These are phyloP conservation scores for Citrus trifoliata DNA, from an alignment of 345 rosid genomes.

Conservation along the genomic window DNA sequence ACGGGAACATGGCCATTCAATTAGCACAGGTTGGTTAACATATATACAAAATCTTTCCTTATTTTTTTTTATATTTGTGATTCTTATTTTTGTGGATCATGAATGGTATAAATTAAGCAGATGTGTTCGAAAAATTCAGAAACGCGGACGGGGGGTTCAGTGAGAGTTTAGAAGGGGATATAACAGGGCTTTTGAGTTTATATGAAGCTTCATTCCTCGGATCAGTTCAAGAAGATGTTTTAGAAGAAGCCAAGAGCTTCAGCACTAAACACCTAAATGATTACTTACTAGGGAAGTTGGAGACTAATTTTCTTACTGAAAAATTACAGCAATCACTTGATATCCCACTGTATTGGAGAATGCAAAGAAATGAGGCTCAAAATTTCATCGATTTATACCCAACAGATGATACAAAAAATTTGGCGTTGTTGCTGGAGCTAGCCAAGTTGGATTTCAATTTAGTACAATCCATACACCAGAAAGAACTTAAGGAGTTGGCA, in stretches of 20 bases:
- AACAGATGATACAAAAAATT: background rate
- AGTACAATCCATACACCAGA: conserved; percentile 9
- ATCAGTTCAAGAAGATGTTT: too few species aligned
- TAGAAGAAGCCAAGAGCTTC: too few species aligned
- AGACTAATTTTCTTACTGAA: background rate
- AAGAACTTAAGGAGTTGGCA: conserved; percentile 11
- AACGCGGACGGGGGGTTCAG: too few species aligned
- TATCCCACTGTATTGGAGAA: conserved; percentile 16
- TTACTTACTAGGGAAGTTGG: background rate
- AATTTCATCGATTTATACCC: conserved; percentile 9
- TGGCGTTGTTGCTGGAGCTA: conserved; percentile 5
- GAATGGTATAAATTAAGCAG: too few species aligned
- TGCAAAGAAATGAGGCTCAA: conserved; percentile 13
- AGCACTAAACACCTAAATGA: background rate
- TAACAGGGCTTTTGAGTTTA: too few species aligned
- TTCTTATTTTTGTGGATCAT: too few species aligned
- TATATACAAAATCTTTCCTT: too few species aligned
- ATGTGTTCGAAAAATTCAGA: too few species aligned
- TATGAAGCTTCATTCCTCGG: too few species aligned
- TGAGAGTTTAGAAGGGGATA: too few species aligned
- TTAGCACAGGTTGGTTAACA: background rate
- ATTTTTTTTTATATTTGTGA: too few species aligned
- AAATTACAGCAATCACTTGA: conserved; percentile 15
- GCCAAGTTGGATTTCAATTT: conserved; percentile 21
- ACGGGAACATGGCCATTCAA: conserved; percentile 4